Evolutionary conservation across 441 rosid species (phyloP).

Genomic region (Brassica balearica): DNA sequence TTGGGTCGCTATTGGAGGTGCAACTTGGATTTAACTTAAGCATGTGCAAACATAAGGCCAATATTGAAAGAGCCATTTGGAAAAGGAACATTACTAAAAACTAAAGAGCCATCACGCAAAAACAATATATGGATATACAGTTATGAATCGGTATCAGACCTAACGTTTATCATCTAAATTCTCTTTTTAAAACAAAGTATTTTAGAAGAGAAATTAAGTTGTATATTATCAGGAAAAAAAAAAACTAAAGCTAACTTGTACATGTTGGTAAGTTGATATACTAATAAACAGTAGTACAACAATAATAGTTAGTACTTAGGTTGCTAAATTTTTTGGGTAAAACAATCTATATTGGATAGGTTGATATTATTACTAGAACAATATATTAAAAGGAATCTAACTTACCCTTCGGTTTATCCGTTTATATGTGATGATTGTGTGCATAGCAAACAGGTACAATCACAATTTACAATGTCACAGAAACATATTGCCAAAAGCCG

Average conservation of each 20-base stretch:
- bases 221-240: too few species aligned
- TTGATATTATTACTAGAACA: not conserved
- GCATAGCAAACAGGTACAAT: not conserved
- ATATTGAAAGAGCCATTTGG: constrained; percentile 32
- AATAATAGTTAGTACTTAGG: too few species aligned
- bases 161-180: not conserved
- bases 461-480: not conserved
- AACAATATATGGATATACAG: constrained; percentile 12
- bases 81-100: constrained; percentile 14
- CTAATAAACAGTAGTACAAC: too few species aligned
- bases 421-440: not conserved
- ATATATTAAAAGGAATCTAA: not conserved
- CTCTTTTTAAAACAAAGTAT: too few species aligned
- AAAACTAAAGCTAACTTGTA: too few species aligned
- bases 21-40: constrained; percentile 34
- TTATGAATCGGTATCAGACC: constrained; percentile 23
- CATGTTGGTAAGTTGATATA: too few species aligned
- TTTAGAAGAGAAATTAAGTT: too few species aligned
- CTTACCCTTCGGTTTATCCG: not conserved
- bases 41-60: constrained; percentile 46
- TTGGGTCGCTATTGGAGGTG: constrained; percentile 33
- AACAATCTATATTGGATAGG: too few species aligned
- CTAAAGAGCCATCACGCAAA: constrained; percentile 28
- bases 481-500: not conserved
- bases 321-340: too few species aligned